Base-by-base conservation (phyloP, 768 basidiomycete species). In the Trametes cinnabarina region DNA sequence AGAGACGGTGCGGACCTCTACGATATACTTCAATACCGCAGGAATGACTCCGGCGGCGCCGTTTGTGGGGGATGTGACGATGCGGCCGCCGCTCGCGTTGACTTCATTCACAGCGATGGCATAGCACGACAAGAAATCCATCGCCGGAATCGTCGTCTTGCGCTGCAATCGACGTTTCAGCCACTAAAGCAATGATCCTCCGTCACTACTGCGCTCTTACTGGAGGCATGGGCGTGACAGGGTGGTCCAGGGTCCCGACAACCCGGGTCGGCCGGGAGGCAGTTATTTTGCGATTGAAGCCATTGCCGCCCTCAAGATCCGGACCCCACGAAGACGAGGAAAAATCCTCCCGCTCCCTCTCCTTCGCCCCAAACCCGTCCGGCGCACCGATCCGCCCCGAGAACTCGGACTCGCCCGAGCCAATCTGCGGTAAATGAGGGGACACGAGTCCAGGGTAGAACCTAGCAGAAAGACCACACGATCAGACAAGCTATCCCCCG, bases 81-180 rank as follows among this genome's bases (percentile, higher is more conserved):
- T 96, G 30, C 95, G 81, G 0, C 95, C 95, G 0, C 95, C 94
- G 28, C 84, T 81, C 4, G 94, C 94, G 66, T 96, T 97, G 12
- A 96, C 94, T 70, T 97, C 95, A 66, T 96, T 96, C 12, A 94
- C 93, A 17, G 92, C 92, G 52, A 94, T 95, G 3, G 94, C 95
- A 71, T 97, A 98, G 60, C 92, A 92, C 1, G 89, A 90, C 58
- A 98, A 75, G 68, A 94, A 95, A 68, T 98, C 94, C 73, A 98
- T 85, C 0, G 92, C 94, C 0, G 94, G 94, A 49, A 97, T 94
- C 64, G 88, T 86, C 9, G 91, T 91, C 71, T 82, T 89, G 60
- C 89, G 82, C 90, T 93, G 53, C 40, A 37, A 47, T 28, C 32
- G 22, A 32, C n/a, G 15, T 15, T 5, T 25, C 37, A 30, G 25